Evolutionary conservation across 768 basidiomycete genomes (phyloP).

Genomic region (Ephemerocybe angulata): DNA sequence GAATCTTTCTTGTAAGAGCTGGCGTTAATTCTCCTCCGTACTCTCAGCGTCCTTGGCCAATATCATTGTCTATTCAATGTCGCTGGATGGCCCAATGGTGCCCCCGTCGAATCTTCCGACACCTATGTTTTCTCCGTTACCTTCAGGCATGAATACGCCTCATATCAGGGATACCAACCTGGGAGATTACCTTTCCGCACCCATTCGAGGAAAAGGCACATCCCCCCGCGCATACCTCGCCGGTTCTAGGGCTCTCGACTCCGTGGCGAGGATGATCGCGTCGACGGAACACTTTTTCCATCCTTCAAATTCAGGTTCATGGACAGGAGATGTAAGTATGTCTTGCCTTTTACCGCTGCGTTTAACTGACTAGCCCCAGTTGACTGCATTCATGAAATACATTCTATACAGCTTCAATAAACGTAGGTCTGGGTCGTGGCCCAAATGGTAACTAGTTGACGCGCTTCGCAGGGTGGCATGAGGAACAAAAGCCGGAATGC

Average conservation of each 20-base stretch:
- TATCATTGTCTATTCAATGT: conserved; percentile 89
- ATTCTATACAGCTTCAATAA: conserved; percentile 84
- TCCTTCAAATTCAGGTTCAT: conserved; percentile 80
- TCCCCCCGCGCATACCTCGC: conserved; percentile 61
- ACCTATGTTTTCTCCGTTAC: conserved; percentile 67
- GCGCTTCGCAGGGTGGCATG: conserved; percentile 59
- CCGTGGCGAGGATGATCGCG: conserved; percentile 78
- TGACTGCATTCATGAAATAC: conserved; percentile 83
- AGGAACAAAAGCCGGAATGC: conserved; percentile 73
- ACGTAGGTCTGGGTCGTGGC: conserved; percentile 36
- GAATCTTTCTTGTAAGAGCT: conserved; percentile 12
- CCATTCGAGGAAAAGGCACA: conserved; percentile 45
- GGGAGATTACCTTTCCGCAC: conserved; percentile 57
- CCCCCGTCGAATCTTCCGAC: conserved; percentile 65
- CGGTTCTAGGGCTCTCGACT: conserved; percentile 82
- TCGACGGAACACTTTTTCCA: conserved; percentile 91
- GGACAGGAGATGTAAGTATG: conserved; percentile 68
- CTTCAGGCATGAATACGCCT: conserved; percentile 60
- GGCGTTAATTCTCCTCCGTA: conserved; percentile 8
- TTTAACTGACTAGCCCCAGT: conserved; percentile 31
- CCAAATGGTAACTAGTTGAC: conserved; percentile 8
- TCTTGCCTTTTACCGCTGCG: background rate
- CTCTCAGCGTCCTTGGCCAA: conserved; percentile 69
- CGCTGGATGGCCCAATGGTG: conserved; percentile 54
- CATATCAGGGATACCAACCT: conserved; percentile 42